Evolutionary conservation across 73 alveolate genomes (phyloP).

Genomic region (Paramecium pentaurelia): DNA sequence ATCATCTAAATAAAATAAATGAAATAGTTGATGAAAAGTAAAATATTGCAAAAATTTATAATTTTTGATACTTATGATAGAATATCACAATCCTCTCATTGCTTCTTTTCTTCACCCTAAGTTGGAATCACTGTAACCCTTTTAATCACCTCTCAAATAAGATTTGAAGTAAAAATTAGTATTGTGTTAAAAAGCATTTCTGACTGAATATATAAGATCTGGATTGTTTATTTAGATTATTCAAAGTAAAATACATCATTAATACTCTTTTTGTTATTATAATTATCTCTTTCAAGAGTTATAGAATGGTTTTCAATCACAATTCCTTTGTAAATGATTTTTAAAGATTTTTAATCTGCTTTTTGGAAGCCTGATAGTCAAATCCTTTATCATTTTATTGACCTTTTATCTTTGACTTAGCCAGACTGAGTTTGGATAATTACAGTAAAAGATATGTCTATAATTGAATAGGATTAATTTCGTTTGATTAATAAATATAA

Average conservation of each 20-base stretch:
- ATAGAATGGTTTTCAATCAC: slow-evolving; percentile 40
- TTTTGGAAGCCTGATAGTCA: background rate
- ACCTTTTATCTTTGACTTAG: background rate
- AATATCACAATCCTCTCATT: background rate
- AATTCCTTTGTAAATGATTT: slow-evolving; percentile 45
- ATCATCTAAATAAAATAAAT: background rate
- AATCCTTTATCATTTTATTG: background rate
- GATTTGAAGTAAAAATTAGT: slow-evolving; percentile 2
- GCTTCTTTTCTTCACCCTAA: background rate
- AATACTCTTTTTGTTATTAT: background rate
- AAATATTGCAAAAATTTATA: background rate
- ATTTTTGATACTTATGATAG: slow-evolving; percentile 4
- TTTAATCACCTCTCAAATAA: slow-evolving; percentile 50
- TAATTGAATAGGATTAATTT: slow-evolving; percentile 17
- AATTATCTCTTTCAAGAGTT: background rate
- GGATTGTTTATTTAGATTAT: slow-evolving; percentile 39
- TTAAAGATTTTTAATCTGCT: slow-evolving; percentile 19
- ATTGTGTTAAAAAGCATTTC: slow-evolving; percentile 33
- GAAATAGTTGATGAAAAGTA: background rate
- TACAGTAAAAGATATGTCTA: slow-evolving; percentile 6
- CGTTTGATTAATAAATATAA: slow-evolving; percentile 33
- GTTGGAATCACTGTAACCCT: slow-evolving; percentile 60
- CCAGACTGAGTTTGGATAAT: background rate
- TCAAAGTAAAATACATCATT: slow-evolving; percentile 32
- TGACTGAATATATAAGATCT: slow-evolving; percentile 15